Evolutionary conservation across 148 eudicot species (phyloP).

Genomic region (Arctostaphylos glauca): DNA sequence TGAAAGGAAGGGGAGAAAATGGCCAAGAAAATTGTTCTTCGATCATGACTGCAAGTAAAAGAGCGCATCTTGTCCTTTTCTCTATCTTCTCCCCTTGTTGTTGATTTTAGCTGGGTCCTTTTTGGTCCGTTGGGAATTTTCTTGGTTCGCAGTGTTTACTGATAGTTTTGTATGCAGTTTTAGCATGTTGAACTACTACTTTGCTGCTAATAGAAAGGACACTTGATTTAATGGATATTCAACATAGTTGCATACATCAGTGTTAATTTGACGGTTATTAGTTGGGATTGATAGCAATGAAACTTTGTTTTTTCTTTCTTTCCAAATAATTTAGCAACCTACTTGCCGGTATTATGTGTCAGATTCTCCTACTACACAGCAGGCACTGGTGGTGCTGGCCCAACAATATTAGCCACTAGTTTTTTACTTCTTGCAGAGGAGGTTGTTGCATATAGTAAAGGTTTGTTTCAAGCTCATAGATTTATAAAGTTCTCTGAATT

Average conservation of each 20-base stretch:
- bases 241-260: not conserved
- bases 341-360: slow-evolving; percentile 22
- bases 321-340: not conserved
- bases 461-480: slow-evolving; percentile 32
- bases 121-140: not conserved
- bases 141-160: not conserved
- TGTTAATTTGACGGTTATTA: not conserved
- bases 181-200: not conserved
- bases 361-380: slow-evolving; percentile 98
- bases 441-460: slow-evolving; percentile 84
- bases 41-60: not conserved
- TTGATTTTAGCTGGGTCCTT: not conserved
- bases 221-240: not conserved
- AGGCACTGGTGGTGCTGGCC: slow-evolving; percentile 99
- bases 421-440: slow-evolving; percentile 96
- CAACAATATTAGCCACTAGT: slow-evolving; percentile 94
- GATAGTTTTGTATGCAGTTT: not conserved
- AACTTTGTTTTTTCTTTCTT: not conserved
- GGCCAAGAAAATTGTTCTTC: not conserved
- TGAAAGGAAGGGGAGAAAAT: not conserved
- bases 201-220: not conserved
- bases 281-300: not conserved
- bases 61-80: not conserved
- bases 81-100: not conserved
- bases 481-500: not conserved